Evolutionary conservation across 352 stramenopile species (phyloP).

Genomic region (Pythium monospermum): DNA sequence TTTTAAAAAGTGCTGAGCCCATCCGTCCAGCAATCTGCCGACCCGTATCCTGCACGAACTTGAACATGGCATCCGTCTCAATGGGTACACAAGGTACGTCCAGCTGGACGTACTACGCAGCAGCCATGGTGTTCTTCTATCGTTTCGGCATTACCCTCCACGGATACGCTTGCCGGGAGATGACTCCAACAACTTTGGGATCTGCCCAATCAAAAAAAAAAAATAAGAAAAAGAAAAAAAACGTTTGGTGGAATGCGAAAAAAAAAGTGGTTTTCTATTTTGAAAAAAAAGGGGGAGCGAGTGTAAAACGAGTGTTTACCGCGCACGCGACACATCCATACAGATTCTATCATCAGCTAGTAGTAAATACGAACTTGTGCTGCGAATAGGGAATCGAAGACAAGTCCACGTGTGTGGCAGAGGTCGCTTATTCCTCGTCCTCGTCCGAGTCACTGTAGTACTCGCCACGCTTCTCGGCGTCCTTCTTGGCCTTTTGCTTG

Average conservation of each 20-base stretch:
- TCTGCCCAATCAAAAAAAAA: too few species aligned
- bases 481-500: slow-evolving; percentile 85
- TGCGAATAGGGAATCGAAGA: slow-evolving; percentile 24
- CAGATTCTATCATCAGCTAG: slow-evolving; percentile 29
- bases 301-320: slow-evolving; percentile 21
- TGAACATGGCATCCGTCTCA: too few species aligned
- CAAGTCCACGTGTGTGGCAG: slow-evolving; percentile 21
- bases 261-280: neutral
- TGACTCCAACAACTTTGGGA: too few species aligned
- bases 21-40: too few species aligned
- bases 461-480: slow-evolving; percentile 78
- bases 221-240: neutral
- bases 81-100: too few species aligned
- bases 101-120: too few species aligned
- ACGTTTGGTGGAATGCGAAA: too few species aligned
- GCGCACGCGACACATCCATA: slow-evolving; percentile 25
- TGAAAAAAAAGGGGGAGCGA: slow-evolving; percentile 11
- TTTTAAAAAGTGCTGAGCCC: too few species aligned
- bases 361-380: slow-evolving; percentile 26
- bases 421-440: slow-evolving; percentile 35
- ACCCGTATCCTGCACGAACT: too few species aligned
- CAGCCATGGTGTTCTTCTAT: too few species aligned
- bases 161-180: too few species aligned
- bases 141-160: too few species aligned
- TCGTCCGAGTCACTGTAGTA: slow-evolving; percentile 81